These are phyloP conservation scores for Fusarium brachygibbosum DNA, from an alignment of 2,329 filamentous ascomycete species.

Conservation along the genomic window DNA sequence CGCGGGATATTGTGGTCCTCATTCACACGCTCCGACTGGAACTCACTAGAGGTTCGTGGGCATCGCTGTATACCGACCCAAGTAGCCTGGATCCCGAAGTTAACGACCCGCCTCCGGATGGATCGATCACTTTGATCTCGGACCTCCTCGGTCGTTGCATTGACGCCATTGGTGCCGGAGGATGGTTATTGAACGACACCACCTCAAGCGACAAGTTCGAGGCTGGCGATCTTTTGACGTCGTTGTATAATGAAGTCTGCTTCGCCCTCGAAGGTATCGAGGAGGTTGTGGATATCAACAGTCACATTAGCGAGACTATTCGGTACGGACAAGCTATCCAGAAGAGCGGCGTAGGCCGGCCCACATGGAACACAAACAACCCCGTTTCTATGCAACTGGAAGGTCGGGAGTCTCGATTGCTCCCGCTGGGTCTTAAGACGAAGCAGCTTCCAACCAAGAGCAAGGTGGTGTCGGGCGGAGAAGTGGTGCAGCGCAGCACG, in stretches of 20 bases:
- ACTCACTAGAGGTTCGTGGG: slow-evolving; percentile 82
- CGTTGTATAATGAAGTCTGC: slow-evolving; percentile 76
- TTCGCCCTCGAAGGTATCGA: slow-evolving; percentile 79
- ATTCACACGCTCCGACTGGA: slow-evolving; percentile 80
- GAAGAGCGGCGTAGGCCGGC: slow-evolving; percentile 50
- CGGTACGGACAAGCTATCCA: slow-evolving; percentile 66
- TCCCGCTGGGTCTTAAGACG: slow-evolving; percentile 81
- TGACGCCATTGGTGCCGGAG: slow-evolving; percentile 79
- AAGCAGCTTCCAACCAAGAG: slow-evolving; percentile 63
- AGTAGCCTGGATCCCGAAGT: slow-evolving; percentile 61
- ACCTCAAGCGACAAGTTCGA: slow-evolving; percentile 66
- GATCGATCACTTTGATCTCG: slow-evolving; percentile 77
- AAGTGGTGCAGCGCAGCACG: slow-evolving; percentile 75
- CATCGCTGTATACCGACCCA: slow-evolving; percentile 75
- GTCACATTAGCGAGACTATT: slow-evolving; percentile 75
- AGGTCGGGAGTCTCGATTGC: slow-evolving; percentile 62
- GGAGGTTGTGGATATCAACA: slow-evolving; percentile 75
- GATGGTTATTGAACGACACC: slow-evolving; percentile 77
- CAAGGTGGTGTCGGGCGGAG: slow-evolving; percentile 77
- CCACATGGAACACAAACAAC: slow-evolving; percentile 55
- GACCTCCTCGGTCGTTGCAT: slow-evolving; percentile 79
- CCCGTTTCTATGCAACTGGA: slow-evolving; percentile 60
- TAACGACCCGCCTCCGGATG: slow-evolving; percentile 68
- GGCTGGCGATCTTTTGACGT: slow-evolving; percentile 73
- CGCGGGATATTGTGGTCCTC: slow-evolving; percentile 77